Evolutionary conservation across 1,139 yeast species (phyloP).

Genomic region (Candida dubliniensis): DNA sequence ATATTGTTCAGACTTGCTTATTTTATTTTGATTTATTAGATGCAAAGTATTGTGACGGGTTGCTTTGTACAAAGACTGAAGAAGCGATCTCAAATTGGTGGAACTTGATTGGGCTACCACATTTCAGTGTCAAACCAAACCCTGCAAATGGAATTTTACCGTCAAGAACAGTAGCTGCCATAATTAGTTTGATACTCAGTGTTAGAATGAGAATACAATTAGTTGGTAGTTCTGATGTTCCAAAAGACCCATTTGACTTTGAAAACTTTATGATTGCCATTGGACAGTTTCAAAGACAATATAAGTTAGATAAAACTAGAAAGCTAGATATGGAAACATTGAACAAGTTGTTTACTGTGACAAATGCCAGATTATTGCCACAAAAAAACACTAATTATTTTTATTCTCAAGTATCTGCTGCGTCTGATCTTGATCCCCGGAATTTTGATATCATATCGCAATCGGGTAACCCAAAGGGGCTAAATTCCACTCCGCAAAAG

Average conservation of each 20-base stretch:
- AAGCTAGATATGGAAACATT: constrained; percentile 65
- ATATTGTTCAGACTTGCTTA: constrained; percentile 70
- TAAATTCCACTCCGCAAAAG: constrained; percentile 19
- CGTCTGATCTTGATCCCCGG: constrained; percentile 4
- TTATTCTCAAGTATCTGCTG: constrained; percentile 12
- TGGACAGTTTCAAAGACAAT: constrained; percentile 63
- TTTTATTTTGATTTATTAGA: constrained; percentile 75
- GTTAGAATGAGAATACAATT: constrained; percentile 63
- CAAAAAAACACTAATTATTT: constrained; percentile 21
- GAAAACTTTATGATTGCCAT: constrained; percentile 60
- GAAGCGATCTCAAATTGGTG: constrained; percentile 80
- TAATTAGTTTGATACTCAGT: constrained; percentile 66
- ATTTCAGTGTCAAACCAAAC: constrained; percentile 50
- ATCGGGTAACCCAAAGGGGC: not conserved
- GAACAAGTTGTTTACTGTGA: constrained; percentile 56
- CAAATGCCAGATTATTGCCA: constrained; percentile 48
- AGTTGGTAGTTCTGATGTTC: constrained; percentile 73
- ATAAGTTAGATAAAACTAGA: constrained; percentile 55
- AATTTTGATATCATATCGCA: constrained; percentile 8
- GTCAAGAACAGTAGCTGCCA: constrained; percentile 62
- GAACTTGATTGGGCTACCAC: constrained; percentile 68
- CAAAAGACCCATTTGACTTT: constrained; percentile 85
- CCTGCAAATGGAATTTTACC: constrained; percentile 55
- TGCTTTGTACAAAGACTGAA: constrained; percentile 75
- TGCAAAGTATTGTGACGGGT: constrained; percentile 76